These are phyloP conservation scores for Nicotiana sylvestris DNA, from an alignment of 257 asterid genomes.

Conservation along the genomic window DNA sequence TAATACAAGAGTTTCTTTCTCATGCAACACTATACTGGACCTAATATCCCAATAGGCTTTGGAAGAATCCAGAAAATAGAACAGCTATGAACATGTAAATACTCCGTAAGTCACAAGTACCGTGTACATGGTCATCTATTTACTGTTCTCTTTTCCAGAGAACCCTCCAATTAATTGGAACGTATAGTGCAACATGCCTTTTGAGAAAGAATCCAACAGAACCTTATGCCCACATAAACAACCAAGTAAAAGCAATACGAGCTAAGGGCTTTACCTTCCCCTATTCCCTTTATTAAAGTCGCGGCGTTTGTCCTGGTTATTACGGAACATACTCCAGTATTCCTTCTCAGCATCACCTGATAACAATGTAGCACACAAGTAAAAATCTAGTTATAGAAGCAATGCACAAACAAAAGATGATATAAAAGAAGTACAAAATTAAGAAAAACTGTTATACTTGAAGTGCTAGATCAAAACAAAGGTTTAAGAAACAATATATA, in stretches of 20 bases:
- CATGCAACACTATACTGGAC: neutral
- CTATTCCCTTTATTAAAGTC: constrained; percentile 54
- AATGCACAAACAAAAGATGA: neutral
- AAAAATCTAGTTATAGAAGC: neutral
- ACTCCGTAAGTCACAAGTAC: neutral
- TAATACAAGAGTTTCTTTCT: neutral
- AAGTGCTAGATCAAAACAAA: neutral
- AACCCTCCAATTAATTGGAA: neutral
- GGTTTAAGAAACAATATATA: neutral
- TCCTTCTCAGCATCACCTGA: constrained; percentile 95
- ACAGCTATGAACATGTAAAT: neutral
- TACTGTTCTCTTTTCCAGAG: neutral
- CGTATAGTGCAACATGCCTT: neutral
- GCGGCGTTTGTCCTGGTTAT: constrained; percentile 50
- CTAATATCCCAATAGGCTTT: neutral
- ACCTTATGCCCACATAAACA: neutral
- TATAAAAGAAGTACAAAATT: neutral
- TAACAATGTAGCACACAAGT: neutral
- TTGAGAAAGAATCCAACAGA: neutral
- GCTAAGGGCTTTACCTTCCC: constrained; percentile 50
- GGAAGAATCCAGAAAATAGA: neutral
- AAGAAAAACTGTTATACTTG: neutral
- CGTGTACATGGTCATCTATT: neutral
- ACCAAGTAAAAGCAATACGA: neutral
- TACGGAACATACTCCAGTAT: constrained; percentile 71